These are phyloP conservation scores for Crataegus laevigata DNA, from an alignment of 306 rosid species.

Conservation along the genomic window DNA sequence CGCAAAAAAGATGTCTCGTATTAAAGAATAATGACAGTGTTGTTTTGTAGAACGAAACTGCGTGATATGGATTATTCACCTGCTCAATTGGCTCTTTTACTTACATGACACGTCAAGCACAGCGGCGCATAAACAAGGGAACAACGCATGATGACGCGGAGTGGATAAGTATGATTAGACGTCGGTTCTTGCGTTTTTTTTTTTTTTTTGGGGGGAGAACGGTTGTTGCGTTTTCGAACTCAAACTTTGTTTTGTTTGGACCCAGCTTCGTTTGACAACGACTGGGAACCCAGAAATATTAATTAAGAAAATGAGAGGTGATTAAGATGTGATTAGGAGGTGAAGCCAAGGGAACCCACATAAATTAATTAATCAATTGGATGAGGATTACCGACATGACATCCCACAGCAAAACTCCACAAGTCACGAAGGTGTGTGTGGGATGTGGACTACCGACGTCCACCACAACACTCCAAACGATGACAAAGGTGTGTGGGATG, in stretches of 20 bases:
- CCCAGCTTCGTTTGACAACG: neutral
- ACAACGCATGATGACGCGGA: neutral
- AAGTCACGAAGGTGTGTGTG: no score
- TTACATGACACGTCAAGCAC: neutral
- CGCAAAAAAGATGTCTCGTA: fast-evolving
- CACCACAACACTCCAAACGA: no score
- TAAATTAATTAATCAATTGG: no score
- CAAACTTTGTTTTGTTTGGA: neutral
- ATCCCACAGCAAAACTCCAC: no score
- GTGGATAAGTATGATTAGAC: neutral
- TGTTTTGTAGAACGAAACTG: no score
- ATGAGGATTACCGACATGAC: no score
- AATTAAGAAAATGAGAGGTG: neutral
- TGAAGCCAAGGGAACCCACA: no score
- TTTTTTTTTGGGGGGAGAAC: no score
- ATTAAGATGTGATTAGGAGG: neutral
- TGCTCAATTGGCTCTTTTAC: neutral
- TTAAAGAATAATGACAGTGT: no score
- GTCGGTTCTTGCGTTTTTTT: neutral
- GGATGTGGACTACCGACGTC: no score
- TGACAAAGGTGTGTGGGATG: no score
- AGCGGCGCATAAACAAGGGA: neutral
- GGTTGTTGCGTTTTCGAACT: neutral
- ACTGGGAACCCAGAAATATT: neutral
- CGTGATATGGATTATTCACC: no score